Base-by-base conservation (phyloP, 2,329 filamentous ascomycete genomes). In the Cercospora sp. region DNA sequence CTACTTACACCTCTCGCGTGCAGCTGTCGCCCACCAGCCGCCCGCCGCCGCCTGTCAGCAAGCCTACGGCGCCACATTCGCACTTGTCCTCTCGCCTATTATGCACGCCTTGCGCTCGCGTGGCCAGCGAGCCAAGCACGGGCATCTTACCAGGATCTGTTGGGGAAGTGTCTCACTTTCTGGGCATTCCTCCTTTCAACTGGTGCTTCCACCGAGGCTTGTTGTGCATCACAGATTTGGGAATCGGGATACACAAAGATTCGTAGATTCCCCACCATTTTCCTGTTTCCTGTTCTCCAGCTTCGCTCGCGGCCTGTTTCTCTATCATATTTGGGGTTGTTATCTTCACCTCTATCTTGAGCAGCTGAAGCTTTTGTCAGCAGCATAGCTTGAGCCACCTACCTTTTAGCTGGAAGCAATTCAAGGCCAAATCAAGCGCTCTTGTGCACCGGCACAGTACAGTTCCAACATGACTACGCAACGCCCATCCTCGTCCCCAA, bases 71-170 rank as follows among this genome's bases (percentile, higher is more conserved):
- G 48, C 48, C 48, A 53, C 23, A 53, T 28, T 53, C 23, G 48
- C 48, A 53, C 23, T 13, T 26, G 20, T 28, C 23, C 13, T 28
- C 23, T 53, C 48, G 48, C 48, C 48, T 53, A 53, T 28, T 30
- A 53, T 53, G 48, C 48, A 53, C 48, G 48, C 23, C 13, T 8
- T 23, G 16, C 23, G 48, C 48, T 53, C 48, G 48, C 23, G 48
- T 53, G 48, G 23, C 55, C 30, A 33, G 55, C 55, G 55, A 59
- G 55, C 55, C 55, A 59, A 59, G 55, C 28, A 36, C 28, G 28
- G 55, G 16, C 2, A 20, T 59, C 28, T 36, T 39, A 39, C 36
- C 36, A n/a, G 55, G 55, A 36, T 36, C 28, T 33, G 55, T 59
- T 23, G 28, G 28, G 55, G 55, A 36, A 31, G 18, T 10, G 55